Conservation (phyloP, 495 filamentous ascomycete species). For the Pyrenopolyporus hunteri region DNA sequence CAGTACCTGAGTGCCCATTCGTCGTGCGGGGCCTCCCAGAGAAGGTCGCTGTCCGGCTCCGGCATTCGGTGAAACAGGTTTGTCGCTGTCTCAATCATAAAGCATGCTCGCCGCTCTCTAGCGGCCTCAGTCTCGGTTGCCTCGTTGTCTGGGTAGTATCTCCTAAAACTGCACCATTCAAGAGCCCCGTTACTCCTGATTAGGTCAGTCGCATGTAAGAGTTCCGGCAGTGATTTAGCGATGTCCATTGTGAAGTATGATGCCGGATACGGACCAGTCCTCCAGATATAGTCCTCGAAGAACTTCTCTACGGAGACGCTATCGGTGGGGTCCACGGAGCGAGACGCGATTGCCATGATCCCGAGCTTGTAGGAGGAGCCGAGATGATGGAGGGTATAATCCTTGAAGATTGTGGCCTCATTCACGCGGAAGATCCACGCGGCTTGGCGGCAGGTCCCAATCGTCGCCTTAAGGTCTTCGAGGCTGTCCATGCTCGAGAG, state of each 20-base stretch:
- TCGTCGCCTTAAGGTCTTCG: slow-evolving; percentile 3
- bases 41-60: too few relatives aligned
- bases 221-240: not conserved
- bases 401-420: too few relatives aligned
- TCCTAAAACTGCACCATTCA: not conserved
- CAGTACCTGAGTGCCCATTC: slow-evolving; percentile 5
- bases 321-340: not conserved
- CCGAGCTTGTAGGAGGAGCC: not conserved
- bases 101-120: not conserved
- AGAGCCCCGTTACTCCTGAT: not conserved
- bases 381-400: too few relatives aligned
- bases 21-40: too few relatives aligned
- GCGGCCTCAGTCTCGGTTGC: not conserved
- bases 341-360: slow-evolving; percentile 11
- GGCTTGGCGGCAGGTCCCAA: not conserved
- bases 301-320: not conserved
- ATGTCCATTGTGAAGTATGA: not conserved
- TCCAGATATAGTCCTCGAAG: not conserved
- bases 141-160: not conserved
- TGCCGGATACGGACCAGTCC: not conserved
- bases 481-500: not conserved
- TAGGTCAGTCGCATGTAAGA: not conserved
- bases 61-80: slow-evolving; percentile 6
- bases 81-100: slow-evolving; percentile 6
- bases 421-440: not conserved